Percentiles rank a stretch among this genome's conserved stretches.
These are phyloP conservation scores for Didymellaceae sp. DNA, from an alignment of 2,329 filamentous ascomycete genomes.

Conservation along the genomic window DNA sequence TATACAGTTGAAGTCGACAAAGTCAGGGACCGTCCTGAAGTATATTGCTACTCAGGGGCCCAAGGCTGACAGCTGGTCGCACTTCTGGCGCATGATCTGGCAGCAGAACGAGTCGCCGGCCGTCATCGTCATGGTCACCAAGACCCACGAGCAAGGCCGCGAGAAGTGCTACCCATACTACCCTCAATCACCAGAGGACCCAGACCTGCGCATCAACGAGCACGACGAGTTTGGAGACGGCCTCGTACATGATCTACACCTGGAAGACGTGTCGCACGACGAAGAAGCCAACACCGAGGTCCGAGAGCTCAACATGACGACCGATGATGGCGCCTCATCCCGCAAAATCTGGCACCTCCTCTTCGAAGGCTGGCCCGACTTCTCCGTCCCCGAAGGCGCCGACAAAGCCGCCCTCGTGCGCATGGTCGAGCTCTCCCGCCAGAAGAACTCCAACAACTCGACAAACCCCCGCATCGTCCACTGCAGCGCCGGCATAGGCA, in stretches of 20 bases:
- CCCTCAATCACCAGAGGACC: slow-evolving; percentile 57
- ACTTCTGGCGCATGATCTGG: slow-evolving; percentile 96
- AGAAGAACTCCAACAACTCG: slow-evolving; percentile 57
- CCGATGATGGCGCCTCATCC: slow-evolving; percentile 56
- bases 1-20: slow-evolving; percentile 51
- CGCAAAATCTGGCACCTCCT: slow-evolving; percentile 82
- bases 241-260: slow-evolving; percentile 72
- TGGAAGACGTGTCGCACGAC: slow-evolving; percentile 63
- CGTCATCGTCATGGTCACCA: slow-evolving; percentile 94
- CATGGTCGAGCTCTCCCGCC: slow-evolving; percentile 71
- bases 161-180: slow-evolving; percentile 94
- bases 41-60: slow-evolving; percentile 94
- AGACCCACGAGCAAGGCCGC: slow-evolving; percentile 76
- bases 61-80: slow-evolving; percentile 74
- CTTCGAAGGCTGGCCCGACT: slow-evolving; percentile 90
- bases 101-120: slow-evolving; percentile 74
- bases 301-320: slow-evolving; percentile 68
- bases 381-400: slow-evolving; percentile 75
- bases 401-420: slow-evolving; percentile 73
- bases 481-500: slow-evolving; percentile 86
- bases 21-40: slow-evolving; percentile 52
- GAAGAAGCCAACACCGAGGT: slow-evolving; percentile 69
- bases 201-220: slow-evolving; percentile 63
- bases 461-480: slow-evolving; percentile 74
- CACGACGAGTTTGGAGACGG: slow-evolving; percentile 68